Percentiles rank a stretch among this genome's conserved stretches.
Evolutionary conservation across 2,329 filamentous ascomycete species (phyloP).

Genomic region (Fusarium setosum): DNA sequence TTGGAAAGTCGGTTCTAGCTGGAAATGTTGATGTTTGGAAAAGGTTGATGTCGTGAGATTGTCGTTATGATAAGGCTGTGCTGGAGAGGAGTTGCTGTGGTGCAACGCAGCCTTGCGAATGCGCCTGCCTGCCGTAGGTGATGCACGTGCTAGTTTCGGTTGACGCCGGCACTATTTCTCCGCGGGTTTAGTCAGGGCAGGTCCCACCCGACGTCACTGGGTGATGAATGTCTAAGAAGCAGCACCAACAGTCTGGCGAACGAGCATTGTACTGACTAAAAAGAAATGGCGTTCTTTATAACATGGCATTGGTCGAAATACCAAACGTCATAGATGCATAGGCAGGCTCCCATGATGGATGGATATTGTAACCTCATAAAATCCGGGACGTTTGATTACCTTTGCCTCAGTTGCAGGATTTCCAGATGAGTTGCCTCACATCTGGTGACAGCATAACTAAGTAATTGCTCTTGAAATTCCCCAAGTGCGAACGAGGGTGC

Average conservation of each 20-base stretch:
- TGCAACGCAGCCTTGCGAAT: slow-evolving; percentile 25
- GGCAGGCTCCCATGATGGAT: too few species aligned
- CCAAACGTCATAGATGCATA: too few species aligned
- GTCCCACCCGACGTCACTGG: slow-evolving; percentile 2
- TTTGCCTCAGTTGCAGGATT: too few species aligned
- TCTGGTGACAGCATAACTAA: neutral
- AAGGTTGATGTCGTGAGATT: slow-evolving; percentile 10
- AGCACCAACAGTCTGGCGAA: neutral
- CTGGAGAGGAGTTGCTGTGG: slow-evolving; percentile 32
- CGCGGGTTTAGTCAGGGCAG: slow-evolving; percentile 10
- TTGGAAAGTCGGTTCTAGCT: neutral
- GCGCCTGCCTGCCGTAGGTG: slow-evolving; percentile 20
- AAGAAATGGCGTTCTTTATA: too few species aligned
- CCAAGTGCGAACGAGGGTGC: too few species aligned
- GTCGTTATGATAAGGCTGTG: slow-evolving; percentile 31
- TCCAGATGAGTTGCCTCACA: too few species aligned
- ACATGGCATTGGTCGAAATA: too few species aligned
- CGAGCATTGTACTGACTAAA: too few species aligned
- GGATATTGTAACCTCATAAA: too few species aligned
- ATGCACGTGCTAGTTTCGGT: slow-evolving; percentile 38
- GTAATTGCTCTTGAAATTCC: neutral
- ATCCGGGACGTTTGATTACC: too few species aligned
- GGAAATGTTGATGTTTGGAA: slow-evolving; percentile 12
- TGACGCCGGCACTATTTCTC: slow-evolving; percentile 35
- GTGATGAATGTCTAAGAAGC: slow-evolving; percentile 26